phyloP scores from a whole-genome alignment of 2,329 filamentous ascomycete genomes.

The Orbilia brochopaga region DNA sequence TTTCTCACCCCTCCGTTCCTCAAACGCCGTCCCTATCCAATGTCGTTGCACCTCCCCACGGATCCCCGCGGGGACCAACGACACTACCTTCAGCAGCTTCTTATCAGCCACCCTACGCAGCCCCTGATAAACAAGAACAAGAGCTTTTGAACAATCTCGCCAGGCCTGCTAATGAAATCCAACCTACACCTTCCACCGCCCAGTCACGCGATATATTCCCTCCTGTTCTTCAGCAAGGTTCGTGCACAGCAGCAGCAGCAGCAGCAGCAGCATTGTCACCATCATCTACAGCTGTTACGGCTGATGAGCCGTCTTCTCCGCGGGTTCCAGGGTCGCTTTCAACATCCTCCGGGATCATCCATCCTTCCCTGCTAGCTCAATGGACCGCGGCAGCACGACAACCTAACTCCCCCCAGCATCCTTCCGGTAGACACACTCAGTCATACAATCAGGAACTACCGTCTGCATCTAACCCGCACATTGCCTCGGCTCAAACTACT shows the following conservation, averaged over 20 bases:
- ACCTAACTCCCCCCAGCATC: neutral
- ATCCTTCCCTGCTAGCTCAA: slow-evolving; percentile 37
- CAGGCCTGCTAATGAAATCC: too few relatives aligned
- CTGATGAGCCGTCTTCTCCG: neutral
- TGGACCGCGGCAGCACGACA: slow-evolving; percentile 22
- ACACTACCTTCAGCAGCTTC: neutral
- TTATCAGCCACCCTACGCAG: neutral
- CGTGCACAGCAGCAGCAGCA: too few relatives aligned
- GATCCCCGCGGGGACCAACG: too few relatives aligned
- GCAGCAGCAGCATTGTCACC: slow-evolving; percentile 5
- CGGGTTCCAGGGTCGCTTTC: neutral
- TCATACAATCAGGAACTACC: neutral
- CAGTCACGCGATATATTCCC: too few relatives aligned
- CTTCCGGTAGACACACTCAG: slow-evolving; percentile 11
- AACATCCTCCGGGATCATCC: slow-evolving; percentile 22
- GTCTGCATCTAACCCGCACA: neutral
- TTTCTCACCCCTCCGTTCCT: neutral
- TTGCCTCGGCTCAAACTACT: slow-evolving; percentile 1
- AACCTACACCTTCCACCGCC: too few relatives aligned
- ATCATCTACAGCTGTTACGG: neutral
- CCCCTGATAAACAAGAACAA: neutral
- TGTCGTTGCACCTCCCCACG: neutral
- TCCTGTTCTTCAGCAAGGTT: too few relatives aligned
- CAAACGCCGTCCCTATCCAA: neutral
- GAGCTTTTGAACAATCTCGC: too few relatives aligned